These are phyloP conservation scores for Xylaria nigripes DNA, from an alignment of 495 filamentous ascomycete genomes.

Conservation along the genomic window DNA sequence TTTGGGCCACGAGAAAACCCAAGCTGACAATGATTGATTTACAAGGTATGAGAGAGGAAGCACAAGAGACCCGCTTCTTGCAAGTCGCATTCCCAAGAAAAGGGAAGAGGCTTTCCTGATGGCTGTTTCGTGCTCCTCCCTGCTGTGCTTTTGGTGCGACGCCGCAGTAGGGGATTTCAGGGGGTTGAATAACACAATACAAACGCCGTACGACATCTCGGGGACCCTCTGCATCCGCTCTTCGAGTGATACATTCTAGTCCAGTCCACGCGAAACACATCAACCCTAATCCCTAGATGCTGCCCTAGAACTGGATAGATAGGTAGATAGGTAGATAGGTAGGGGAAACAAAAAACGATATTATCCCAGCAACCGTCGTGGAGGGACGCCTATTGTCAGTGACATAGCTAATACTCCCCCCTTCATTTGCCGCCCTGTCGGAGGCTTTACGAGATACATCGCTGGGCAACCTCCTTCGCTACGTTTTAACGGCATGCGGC, in stretches of 20 bases:
- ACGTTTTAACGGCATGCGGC: not conserved
- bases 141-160: not conserved
- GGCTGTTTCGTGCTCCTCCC: not conserved
- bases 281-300: slow-evolving; percentile 15
- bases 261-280: not conserved
- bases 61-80: too few species aligned
- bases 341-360: too few species aligned
- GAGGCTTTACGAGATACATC: not conserved
- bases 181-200: not conserved
- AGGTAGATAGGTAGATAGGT: slow-evolving; percentile 10
- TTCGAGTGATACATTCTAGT: not conserved
- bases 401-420: not conserved
- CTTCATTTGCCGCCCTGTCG: slow-evolving; percentile 2
- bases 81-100: not conserved
- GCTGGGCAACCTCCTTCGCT: not conserved
- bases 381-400: not conserved
- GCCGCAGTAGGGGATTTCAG: not conserved
- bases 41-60: not conserved
- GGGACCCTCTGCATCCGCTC: not conserved
- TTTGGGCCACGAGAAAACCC: not conserved
- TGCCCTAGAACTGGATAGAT: slow-evolving; percentile 5
- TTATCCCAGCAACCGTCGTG: not conserved
- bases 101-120: not conserved
- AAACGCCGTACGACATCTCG: slow-evolving; percentile 8
- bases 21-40: too few species aligned